Percentiles rank a stretch among this genome's conserved stretches.
Evolutionary conservation across 208 protist genomes (phyloP).

Genomic region (Leishmania gerbilli): DNA sequence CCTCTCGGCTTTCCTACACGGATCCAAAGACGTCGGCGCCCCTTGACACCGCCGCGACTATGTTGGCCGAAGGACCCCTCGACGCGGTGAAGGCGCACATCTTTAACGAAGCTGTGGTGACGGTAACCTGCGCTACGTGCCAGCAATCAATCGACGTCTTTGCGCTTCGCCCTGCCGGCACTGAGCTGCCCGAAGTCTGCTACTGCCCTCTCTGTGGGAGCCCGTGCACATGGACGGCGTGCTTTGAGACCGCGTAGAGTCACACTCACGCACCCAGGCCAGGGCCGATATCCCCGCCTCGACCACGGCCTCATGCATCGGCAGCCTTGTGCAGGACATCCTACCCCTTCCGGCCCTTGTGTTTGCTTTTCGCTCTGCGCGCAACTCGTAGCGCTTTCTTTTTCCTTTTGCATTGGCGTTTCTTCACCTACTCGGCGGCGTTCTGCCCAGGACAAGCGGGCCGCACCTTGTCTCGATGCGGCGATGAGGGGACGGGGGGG

Average conservation of each 20-base stretch:
- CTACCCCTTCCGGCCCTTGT: background rate
- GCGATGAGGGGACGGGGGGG: background rate
- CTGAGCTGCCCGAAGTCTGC: background rate
- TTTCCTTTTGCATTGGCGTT: background rate
- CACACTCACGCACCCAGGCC: background rate
- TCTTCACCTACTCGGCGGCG: background rate
- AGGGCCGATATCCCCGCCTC: background rate
- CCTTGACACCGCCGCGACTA: background rate
- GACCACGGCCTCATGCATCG: background rate
- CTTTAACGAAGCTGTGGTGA: slow-evolving; percentile 3
- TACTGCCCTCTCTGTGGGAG: slow-evolving; percentile 25
- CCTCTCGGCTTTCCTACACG: background rate
- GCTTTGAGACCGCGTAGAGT: background rate
- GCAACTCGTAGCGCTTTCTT: background rate
- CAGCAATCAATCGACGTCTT: slow-evolving; percentile 13
- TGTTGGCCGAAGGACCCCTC: background rate
- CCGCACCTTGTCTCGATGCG: background rate
- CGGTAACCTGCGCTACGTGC: slow-evolving; percentile 19
- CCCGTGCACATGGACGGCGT: background rate
- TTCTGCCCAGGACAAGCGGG: background rate
- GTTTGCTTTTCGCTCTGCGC: background rate
- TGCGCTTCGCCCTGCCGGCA: slow-evolving; percentile 5
- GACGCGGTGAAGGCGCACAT: background rate
- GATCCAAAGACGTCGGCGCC: background rate
- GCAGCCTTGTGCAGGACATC: background rate